Evolutionary conservation across 2,329 filamentous ascomycete species (phyloP), one percentile per base, ranked within the genome.

Genomic region (Aspergillus quadricinctus): DNA sequence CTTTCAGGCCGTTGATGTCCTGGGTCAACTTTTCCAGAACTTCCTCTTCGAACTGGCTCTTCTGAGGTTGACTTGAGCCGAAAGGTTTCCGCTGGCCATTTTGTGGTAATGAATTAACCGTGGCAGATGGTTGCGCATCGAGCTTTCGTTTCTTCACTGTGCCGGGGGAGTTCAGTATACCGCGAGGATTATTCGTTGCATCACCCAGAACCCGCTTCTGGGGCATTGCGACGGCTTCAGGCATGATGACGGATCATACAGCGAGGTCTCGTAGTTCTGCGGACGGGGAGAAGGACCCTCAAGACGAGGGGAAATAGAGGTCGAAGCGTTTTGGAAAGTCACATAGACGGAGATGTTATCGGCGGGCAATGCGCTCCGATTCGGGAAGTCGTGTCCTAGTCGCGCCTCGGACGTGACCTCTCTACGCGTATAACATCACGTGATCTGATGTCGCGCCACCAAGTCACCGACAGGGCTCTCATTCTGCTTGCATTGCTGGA

Each of bases 1-100:
- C 82, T 79, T 92, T 96, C 64, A 95, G 80, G 21, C 88, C 89
- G 25, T 84, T 88, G 59, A 97, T 92, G 70, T 97, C 92, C 75
- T 97, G 93, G 59, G 91, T 94, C 75, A 99, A 84, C 79, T 96
- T 96, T 80, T 97, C 93, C 59, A 99, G 81, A 2, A 96, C 90
- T 70, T 97, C 92, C 57, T 89, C 88, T 75, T 97, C 94, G 72
- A 99, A 99, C 54, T 88, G 84, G 72, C 92, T 96, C 78, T 96
- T 97, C 73, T 92, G 90, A 9, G 71, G 69, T 56, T 75, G 72
- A 64, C 83, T 92, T 1, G 89, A 93, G 60, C 83, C 81, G 27
- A 69, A 67, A 2, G 69, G 63, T 61, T 82, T 83, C 63, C 83
- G 83, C 10, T 76, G 79, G n/a, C 77, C 80, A 69, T 82, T 83